Evolutionary conservation across 2,329 filamentous ascomycete genomes (phyloP), one percentile per base, ranked within the genome.

Genomic region (Exserohilum rostratum): DNA sequence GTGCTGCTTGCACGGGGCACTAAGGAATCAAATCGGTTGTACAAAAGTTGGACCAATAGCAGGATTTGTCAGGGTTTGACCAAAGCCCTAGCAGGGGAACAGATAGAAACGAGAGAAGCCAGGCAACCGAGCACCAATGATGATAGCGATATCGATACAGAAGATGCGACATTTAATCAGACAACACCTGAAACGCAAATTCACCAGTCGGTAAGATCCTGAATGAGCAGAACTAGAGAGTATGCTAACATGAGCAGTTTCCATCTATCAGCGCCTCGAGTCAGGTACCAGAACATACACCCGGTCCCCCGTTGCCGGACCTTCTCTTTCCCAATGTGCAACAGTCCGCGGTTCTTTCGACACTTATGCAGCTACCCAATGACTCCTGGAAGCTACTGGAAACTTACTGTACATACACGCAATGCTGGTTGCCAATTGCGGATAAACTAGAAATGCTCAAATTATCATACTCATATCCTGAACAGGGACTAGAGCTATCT

Each of bases 361-460:
- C 18, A 17, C 48, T 54, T 7, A 60, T 50, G 65, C 72, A 22
- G 80, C 83, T 67, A 82, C 81, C 69, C 84, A 79, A 76, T 77
- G 82, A 5, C 78, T 91, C 10, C 74, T 91, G 38, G 87, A 90
- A 53, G 27, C 43, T 64, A 7, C 49, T 64, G 7, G 61, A 64
- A 29, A 47, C 43, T 17, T 91, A 91, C 68, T 88, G 90, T 54
- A 84, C 87, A 1, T 90, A 90, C 62, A 90, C 87, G 0, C 88
- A 91, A 69, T 86, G 83, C 51, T 93, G 90, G 89, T 80, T 92
- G 11, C 90, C 90, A 0, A 86, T 92, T 31, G 77, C 88, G 5
- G 86, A 90, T 58, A 88, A 86, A 56, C 82, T 87, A 38, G 80
- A 83, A 31, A 77, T 90, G 2, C 77, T 87, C 31, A 82, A 81